Evolutionary conservation across 2,329 filamentous ascomycete species (phyloP).

Genomic region (Colletotrichum sp.): DNA sequence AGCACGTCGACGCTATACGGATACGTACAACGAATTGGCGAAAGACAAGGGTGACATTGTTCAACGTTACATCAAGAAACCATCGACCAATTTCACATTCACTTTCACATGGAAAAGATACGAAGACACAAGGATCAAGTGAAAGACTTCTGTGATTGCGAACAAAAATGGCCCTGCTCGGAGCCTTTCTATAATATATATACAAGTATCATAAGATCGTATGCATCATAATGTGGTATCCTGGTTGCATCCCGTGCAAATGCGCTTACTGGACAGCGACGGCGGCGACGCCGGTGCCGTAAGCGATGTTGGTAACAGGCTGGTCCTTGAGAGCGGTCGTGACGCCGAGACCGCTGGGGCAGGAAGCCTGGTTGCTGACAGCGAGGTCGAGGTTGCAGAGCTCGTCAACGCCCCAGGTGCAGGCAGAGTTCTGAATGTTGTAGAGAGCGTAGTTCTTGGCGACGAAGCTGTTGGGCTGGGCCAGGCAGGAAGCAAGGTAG

Average conservation of each 20-base stretch:
- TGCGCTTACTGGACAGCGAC: conserved; percentile 9
- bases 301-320: conserved; percentile 57
- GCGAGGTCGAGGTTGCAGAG: conserved; percentile 52
- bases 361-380: conserved; percentile 55
- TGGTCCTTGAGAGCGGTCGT: conserved; percentile 31
- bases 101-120: background rate
- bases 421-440: conserved; percentile 58
- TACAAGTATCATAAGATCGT: conserved; percentile 20
- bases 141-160: background rate
- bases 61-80: background rate
- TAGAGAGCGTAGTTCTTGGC: conserved; percentile 56
- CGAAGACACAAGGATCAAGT: background rate
- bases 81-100: background rate
- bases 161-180: background rate
- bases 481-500: conserved; percentile 53
- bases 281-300: conserved; percentile 48
- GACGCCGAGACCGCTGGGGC: conserved; percentile 49
- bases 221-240: conserved; percentile 5
- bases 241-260: background rate
- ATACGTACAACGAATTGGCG: background rate
- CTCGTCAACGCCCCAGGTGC: conserved; percentile 57
- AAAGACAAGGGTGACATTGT: background rate
- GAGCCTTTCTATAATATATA: conserved; percentile 1
- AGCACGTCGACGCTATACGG: background rate
- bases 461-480: conserved; percentile 51